Percentiles rank a stretch among this genome's conserved stretches.
Conservation (phyloP, 768 basidiomycete genomes). For the Neoboletus magnificus region DNA sequence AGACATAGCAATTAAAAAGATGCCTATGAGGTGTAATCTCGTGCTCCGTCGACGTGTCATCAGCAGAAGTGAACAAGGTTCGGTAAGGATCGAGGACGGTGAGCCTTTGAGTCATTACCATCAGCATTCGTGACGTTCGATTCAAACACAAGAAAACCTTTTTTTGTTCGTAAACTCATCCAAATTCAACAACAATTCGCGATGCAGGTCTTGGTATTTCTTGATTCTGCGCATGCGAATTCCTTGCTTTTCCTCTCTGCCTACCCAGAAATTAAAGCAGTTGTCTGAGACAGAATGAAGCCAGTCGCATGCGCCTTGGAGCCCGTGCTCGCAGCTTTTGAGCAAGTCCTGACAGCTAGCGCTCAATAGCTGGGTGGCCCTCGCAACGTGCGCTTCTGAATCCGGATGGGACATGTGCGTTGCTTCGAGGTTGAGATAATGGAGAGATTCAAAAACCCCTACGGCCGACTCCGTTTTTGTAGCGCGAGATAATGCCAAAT, state of each 20-base stretch:
- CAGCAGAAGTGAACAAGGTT: constrained; percentile 41
- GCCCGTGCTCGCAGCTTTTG: constrained; percentile 36
- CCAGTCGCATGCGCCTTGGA: constrained; percentile 50
- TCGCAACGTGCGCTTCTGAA: constrained; percentile 40
- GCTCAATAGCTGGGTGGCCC: constrained; percentile 43
- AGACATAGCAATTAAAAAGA: constrained; percentile 72
- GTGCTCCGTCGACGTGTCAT: constrained; percentile 25
- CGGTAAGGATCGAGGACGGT: constrained; percentile 61
- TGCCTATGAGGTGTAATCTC: constrained; percentile 61
- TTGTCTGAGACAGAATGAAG: constrained; percentile 38
- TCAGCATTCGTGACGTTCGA: neutral
- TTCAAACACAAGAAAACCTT: constrained; percentile 39
- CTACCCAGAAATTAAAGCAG: constrained; percentile 38
- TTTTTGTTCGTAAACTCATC: constrained; percentile 47
- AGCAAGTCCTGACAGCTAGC: constrained; percentile 57
- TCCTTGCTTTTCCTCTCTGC: constrained; percentile 28
- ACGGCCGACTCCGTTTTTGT: constrained; percentile 51
- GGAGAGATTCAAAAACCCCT: constrained; percentile 70
- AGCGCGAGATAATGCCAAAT: constrained; percentile 33
- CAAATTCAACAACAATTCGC: constrained; percentile 36
- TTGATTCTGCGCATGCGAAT: constrained; percentile 35
- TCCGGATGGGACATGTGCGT: constrained; percentile 49
- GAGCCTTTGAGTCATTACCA: constrained; percentile 32
- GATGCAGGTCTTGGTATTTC: constrained; percentile 36
- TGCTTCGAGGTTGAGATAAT: constrained; percentile 67